Conservation (phyloP, 306 rosid genomes). For the Astragalus glycyphyllos region DNA sequence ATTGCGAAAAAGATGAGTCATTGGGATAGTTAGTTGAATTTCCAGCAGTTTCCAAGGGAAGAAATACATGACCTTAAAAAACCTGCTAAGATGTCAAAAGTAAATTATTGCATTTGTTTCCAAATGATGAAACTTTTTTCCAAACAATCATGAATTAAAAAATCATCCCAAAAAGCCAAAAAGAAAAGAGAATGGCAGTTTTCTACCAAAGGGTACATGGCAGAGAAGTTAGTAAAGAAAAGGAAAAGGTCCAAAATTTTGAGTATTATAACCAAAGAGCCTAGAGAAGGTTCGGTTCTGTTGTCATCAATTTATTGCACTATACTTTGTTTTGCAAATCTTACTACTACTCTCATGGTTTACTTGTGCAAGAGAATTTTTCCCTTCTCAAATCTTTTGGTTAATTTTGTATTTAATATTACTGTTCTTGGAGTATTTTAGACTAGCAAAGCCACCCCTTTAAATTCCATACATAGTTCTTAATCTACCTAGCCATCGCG, state of each 20-base stretch:
- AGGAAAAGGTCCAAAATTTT: conserved; percentile 47
- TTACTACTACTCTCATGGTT: conserved; percentile 49
- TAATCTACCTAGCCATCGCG: conserved; percentile 3
- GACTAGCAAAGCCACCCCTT: conserved; percentile 46
- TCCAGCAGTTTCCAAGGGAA: conserved; percentile 39
- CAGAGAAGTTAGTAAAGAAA: conserved; percentile 54
- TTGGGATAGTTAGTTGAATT: conserved; percentile 45
- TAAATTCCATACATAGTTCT: conserved; percentile 45
- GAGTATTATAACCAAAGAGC: conserved; percentile 39
- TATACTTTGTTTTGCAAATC: conserved; percentile 47
- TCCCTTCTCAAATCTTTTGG: conserved; percentile 45
- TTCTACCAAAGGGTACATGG: conserved; percentile 37
- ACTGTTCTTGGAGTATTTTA: conserved; percentile 39
- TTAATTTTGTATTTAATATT: conserved; percentile 45
- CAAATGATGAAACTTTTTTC: conserved; percentile 54
- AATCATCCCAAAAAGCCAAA: conserved; percentile 49
- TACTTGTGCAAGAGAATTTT: conserved; percentile 46
- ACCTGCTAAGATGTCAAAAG: conserved; percentile 51
- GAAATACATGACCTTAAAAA: conserved; percentile 53
- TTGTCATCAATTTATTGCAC: conserved; percentile 59
- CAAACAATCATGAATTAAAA: background rate
- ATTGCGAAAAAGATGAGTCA: conserved; percentile 44
- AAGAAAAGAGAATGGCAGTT: conserved; percentile 44
- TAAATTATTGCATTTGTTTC: conserved; percentile 38
- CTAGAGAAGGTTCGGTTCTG: conserved; percentile 44